Base-by-base conservation (phyloP, 768 basidiomycete genomes). In the Fistulinella prunicolor region DNA sequence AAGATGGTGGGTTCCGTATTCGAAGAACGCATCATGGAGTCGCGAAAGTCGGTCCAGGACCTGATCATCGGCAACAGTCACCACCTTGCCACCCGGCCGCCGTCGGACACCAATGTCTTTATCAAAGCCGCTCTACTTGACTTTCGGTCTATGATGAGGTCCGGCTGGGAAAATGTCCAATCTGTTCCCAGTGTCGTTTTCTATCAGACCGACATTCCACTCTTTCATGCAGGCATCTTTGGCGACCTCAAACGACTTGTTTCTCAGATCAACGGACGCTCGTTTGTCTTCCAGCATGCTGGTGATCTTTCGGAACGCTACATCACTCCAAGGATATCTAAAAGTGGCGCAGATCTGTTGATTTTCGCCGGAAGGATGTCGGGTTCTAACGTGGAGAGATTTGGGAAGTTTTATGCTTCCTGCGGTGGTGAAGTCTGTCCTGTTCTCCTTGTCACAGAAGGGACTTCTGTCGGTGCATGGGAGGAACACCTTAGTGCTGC, bases 111-210 rank as follows among this genome's bases (percentile, higher is more conserved):
- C 35, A 61, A 58, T 20, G 29, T 46, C 38, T 42, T 63, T 2
- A 60, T 64, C 29, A 65, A 64, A 47, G 61, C 61, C 16, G 61
- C 60, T n/a, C 28, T 64, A 1, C 17, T 40, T 16, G 62, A 64
- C 47, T 55, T 64, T 41, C 63, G 61, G 40, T 65, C 55, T 28
- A 48, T 64, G 49, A 47, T 65, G 43, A 54, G 39, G 40, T 54
- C 58, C 12, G 55, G 60, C 4, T 63, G 58, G 61, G 63, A 64
- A 32, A 58, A 49, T 21, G 44, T 49, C 16, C 60, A 53, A 13
- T 48, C 51, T 17, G 12, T 39, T 38, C 49, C 56, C 42, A 45
- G 29, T 19, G 53, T 65, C 39, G 49, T 61, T 42, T 53, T 63
- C 44, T 54, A 20, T 38, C 58, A 57, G 23, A 38, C 46, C 24